Conservation (phyloP, 179 eudicot species). For the Spinacia oleracea region DNA sequence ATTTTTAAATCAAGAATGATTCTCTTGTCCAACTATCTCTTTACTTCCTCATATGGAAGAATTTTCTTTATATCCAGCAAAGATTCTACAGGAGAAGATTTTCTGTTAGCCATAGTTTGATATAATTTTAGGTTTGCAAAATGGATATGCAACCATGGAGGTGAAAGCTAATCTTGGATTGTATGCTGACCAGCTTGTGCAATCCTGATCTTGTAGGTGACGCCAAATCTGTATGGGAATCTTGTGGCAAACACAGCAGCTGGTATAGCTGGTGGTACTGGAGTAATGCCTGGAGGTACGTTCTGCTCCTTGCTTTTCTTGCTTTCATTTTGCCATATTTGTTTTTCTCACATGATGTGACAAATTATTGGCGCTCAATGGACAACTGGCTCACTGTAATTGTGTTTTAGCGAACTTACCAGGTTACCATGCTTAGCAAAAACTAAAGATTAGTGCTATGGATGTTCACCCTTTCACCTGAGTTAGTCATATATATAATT, state of each 20-base stretch:
- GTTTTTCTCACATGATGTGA: not conserved
- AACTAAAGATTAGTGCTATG: not conserved
- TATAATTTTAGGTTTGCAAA: not conserved
- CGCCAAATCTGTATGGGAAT: constrained; percentile 90
- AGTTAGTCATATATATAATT: too few species aligned
- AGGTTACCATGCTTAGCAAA: not conserved
- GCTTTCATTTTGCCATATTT: not conserved
- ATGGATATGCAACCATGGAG: not conserved
- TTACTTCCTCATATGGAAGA: not conserved
- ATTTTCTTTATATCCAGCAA: not conserved
- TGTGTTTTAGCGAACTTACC: not conserved
- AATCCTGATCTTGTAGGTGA: constrained; percentile 48
- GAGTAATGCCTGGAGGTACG: constrained; percentile 96
- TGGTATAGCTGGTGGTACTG: constrained; percentile 95
- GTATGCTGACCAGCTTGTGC: not conserved
- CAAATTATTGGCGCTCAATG: not conserved
- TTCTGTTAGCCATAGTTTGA: not conserved
- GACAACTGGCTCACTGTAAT: not conserved
- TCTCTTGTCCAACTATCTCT: not conserved
- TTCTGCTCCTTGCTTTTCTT: not conserved
- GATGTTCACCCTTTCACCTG: not conserved
- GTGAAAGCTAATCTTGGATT: not conserved
- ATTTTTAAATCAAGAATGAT: not conserved
- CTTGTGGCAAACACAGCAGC: constrained; percentile 93
- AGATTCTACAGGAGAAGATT: not conserved